Conservation (phyloP, 768 basidiomycete genomes). For the Butyriboletus loyo region DNA sequence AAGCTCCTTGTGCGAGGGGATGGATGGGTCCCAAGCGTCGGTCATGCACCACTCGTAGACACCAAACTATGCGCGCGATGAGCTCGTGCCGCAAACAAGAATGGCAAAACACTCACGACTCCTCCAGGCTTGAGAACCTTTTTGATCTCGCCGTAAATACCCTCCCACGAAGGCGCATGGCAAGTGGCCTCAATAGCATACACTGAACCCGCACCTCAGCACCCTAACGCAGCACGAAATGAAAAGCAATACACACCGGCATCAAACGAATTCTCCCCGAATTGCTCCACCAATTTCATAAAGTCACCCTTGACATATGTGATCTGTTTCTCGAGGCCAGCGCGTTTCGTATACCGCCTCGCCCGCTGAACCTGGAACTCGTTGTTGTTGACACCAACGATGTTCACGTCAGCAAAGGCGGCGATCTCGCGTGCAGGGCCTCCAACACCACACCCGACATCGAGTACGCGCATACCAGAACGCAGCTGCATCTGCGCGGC, state of each 20-base stretch:
- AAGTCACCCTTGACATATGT: constrained; percentile 92
- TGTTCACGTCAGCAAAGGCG: constrained; percentile 78
- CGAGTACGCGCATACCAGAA: constrained; percentile 93
- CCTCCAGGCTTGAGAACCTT: constrained; percentile 97
- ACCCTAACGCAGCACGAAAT: background rate
- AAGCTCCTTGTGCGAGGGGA: constrained; percentile 82
- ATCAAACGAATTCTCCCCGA: constrained; percentile 92
- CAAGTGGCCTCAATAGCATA: constrained; percentile 98
- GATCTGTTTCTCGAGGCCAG: constrained; percentile 73
- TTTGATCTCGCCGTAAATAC: constrained; percentile 90
- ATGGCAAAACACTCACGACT: constrained; percentile 53
- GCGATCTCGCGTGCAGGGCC: constrained; percentile 97
- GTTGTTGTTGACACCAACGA: constrained; percentile 94
- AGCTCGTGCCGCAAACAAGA: background rate
- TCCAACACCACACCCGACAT: constrained; percentile 97
- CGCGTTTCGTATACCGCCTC: constrained; percentile 71
- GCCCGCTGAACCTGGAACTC: constrained; percentile 92
- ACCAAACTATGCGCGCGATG: constrained; percentile 62
- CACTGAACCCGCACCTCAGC: constrained; percentile 42
- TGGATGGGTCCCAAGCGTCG: constrained; percentile 84
- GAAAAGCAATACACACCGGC: constrained; percentile 58
- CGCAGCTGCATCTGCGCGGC: constrained; percentile 79
- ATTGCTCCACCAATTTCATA: constrained; percentile 89
- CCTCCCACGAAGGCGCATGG: constrained; percentile 94
- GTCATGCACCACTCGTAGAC: constrained; percentile 99